Percentiles rank a stretch among this genome's conserved stretches.
phyloP scores from a whole-genome alignment of 2,329 filamentous ascomycete genomes.

The Thelonectria discophora region DNA sequence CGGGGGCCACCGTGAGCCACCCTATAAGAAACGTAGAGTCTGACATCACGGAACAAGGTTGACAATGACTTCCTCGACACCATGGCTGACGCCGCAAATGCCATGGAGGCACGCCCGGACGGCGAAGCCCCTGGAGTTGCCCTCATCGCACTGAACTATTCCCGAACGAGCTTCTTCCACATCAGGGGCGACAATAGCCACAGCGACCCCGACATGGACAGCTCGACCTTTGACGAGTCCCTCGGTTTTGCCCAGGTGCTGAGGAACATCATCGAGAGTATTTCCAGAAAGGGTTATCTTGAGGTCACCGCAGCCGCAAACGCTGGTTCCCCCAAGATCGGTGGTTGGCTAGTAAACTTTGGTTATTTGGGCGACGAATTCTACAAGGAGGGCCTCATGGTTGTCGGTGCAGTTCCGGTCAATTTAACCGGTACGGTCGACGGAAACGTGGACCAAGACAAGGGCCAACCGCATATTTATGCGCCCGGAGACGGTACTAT shows the following conservation, averaged over 20 bases:
- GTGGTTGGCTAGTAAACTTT: too few species aligned
- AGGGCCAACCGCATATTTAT: constrained; percentile 7
- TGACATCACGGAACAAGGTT: not conserved
- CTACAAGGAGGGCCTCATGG: not conserved
- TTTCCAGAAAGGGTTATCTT: too few species aligned
- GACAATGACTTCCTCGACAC: constrained; percentile 7
- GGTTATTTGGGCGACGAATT: too few species aligned
- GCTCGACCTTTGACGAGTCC: too few species aligned
- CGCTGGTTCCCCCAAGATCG: too few species aligned
- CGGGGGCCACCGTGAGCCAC: not conserved
- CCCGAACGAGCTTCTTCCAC: not conserved
- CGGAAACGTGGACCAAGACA: not conserved
- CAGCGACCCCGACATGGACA: too few species aligned
- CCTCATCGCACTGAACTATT: not conserved
- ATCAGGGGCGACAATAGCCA: too few species aligned
- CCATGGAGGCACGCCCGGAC: not conserved
- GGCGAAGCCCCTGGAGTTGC: not conserved
- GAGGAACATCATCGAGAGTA: too few species aligned
- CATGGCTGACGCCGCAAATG: not conserved
- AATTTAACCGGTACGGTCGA: not conserved
- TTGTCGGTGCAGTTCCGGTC: not conserved
- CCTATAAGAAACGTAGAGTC: not conserved
- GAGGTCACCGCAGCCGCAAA: too few species aligned
- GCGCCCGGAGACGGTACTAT: not conserved
- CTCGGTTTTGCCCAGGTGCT: too few species aligned